Conservation (phyloP, 768 basidiomycete genomes). For the Suillus sp. region DNA sequence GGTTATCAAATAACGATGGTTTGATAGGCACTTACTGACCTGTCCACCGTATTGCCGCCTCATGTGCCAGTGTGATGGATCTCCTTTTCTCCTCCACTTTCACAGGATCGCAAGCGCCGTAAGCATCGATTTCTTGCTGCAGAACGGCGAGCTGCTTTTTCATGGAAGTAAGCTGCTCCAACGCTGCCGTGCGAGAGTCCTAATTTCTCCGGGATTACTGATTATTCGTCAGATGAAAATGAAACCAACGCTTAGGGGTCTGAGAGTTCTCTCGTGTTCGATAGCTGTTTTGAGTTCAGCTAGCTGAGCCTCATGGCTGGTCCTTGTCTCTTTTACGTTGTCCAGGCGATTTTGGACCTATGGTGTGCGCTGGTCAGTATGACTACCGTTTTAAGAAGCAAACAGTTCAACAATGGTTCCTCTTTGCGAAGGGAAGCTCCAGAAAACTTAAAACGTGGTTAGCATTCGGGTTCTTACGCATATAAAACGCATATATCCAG, state of each 20-base stretch:
- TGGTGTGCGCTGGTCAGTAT: neutral
- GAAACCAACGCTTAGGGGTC: conserved; percentile 57
- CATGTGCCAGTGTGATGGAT: conserved; percentile 74
- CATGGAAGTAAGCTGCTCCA: conserved; percentile 51
- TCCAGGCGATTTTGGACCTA: conserved; percentile 63
- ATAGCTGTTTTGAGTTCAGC: conserved; percentile 50
- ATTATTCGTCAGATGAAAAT: conserved; percentile 6
- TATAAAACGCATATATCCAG: conserved; percentile 27
- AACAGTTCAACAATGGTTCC: conserved; percentile 61
- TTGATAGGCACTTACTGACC: conserved; percentile 49
- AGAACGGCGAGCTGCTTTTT: conserved; percentile 53
- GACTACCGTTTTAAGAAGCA: conserved; percentile 11
- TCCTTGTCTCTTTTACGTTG: conserved; percentile 49
- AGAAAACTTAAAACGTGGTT: conserved; percentile 64
- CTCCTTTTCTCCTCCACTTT: conserved; percentile 77
- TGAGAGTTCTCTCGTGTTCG: conserved; percentile 50
- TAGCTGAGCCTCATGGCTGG: conserved; percentile 47
- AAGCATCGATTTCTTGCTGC: conserved; percentile 70
- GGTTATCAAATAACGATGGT: neutral
- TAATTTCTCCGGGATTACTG: conserved; percentile 30
- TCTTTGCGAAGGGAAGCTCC: conserved; percentile 92
- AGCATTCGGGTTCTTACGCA: conserved; percentile 10
- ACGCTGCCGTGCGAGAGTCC: conserved; percentile 56
- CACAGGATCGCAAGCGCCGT: conserved; percentile 83
- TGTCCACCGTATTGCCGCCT: conserved; percentile 86